Evolutionary conservation across 441 rosid species (phyloP).

Genomic region (Breynia disticha): DNA sequence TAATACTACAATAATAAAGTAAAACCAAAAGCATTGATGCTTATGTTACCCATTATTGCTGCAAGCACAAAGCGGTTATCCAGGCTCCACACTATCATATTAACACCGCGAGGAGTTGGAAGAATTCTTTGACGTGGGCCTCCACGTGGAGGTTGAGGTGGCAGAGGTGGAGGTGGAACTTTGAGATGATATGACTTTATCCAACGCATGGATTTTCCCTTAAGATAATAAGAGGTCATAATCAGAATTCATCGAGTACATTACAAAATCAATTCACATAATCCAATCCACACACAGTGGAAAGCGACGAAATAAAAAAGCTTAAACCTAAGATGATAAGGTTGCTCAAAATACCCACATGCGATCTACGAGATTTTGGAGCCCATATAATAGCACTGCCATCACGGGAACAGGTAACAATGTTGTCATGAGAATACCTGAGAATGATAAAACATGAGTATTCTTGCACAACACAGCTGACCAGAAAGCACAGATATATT

Average conservation of each 20-base stretch:
- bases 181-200: slow-evolving; percentile 79
- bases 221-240: slow-evolving; percentile 13
- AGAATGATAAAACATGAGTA: slow-evolving; percentile 19
- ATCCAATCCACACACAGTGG: neutral
- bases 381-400: slow-evolving; percentile 99
- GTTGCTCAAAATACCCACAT: slow-evolving; percentile 42
- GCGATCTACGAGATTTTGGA: slow-evolving; percentile 81
- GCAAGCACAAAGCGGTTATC: slow-evolving; percentile 99
- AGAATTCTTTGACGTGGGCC: slow-evolving; percentile 98
- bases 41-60: slow-evolving; percentile 83
- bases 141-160: slow-evolving; percentile 91
- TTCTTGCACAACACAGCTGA: slow-evolving; percentile 1
- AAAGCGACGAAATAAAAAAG: slow-evolving; percentile 9
- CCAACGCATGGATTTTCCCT: slow-evolving; percentile 93
- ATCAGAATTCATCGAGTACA: slow-evolving; percentile 2
- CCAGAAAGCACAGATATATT: slow-evolving; percentile 4
- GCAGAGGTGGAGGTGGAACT: slow-evolving; percentile 99
- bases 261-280: slow-evolving; percentile 2
- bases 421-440: slow-evolving; percentile 91
- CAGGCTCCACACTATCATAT: slow-evolving; percentile 98
- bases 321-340: slow-evolving; percentile 4
- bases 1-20: neutral
- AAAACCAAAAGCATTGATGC: neutral
- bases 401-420: slow-evolving; percentile 98
- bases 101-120: slow-evolving; percentile 99